Evolutionary conservation across 345 rosid species (phyloP).

Genomic region (Lepidium didymum): DNA sequence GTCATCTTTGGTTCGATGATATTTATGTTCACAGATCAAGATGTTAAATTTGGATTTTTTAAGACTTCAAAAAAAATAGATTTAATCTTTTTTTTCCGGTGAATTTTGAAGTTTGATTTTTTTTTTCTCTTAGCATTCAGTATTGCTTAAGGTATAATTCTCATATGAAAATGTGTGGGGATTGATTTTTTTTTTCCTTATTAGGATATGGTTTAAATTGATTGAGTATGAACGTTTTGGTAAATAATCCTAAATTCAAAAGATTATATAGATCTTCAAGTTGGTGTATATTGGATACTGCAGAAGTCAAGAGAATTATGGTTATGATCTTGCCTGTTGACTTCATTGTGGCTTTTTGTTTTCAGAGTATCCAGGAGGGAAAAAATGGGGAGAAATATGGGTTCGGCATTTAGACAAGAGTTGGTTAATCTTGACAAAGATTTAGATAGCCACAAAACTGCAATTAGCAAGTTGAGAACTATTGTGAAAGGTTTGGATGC

Average conservation of each 20-base stretch:
- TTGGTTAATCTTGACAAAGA: conserved; percentile 84
- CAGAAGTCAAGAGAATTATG: background rate
- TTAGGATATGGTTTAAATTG: background rate
- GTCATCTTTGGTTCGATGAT: background rate
- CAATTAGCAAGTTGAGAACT: conserved; percentile 75
- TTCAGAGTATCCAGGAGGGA: conserved; percentile 24
- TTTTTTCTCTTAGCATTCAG: background rate
- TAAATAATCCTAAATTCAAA: background rate
- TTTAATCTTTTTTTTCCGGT: background rate
- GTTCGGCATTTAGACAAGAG: conserved; percentile 60
- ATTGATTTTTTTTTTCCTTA: conserved; percentile 15
- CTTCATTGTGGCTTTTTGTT: background rate
- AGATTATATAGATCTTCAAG: background rate
- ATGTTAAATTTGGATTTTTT: background rate
- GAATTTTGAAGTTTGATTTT: background rate
- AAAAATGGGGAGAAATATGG: conserved; percentile 63
- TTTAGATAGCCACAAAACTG: conserved; percentile 62
- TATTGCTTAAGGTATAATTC: background rate
- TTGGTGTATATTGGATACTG: background rate
- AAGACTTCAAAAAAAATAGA: too few relatives aligned
- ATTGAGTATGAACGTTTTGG: background rate
- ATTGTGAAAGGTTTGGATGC: conserved; percentile 79
- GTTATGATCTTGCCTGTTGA: background rate
- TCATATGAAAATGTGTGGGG: background rate
- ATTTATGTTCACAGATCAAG: conserved; percentile 7